Percentiles rank a stretch among this genome's conserved stretches.
Evolutionary conservation across 2,329 filamentous ascomycete species (phyloP).

Genomic region (Ophioceras dolichostomum): DNA sequence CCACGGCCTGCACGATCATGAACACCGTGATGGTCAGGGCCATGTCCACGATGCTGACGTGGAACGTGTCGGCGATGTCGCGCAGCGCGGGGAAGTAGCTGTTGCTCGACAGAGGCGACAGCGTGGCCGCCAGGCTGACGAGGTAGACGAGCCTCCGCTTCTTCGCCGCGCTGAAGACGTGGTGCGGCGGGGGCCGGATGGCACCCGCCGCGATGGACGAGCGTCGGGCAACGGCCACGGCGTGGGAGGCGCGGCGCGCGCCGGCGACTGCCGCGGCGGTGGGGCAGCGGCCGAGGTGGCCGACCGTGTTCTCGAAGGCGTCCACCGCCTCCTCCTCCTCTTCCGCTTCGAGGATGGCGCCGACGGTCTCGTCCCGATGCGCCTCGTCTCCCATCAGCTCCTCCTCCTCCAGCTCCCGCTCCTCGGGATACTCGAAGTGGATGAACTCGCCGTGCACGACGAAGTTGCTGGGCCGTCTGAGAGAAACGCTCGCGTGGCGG

Average conservation of each 20-base stretch:
- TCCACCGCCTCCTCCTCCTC: neutral
- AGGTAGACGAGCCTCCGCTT: neutral
- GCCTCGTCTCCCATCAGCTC: neutral
- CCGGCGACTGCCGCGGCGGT: too few relatives aligned
- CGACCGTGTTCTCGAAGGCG: neutral
- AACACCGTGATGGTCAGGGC: constrained; percentile 32
- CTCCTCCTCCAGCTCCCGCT: neutral
- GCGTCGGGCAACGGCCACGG: too few relatives aligned
- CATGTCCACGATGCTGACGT: constrained; percentile 16
- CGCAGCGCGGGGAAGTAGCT: constrained; percentile 36
- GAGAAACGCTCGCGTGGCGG: too few relatives aligned
- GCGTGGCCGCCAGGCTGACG: neutral
- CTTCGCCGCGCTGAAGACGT: neutral
- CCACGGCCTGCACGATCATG: constrained; percentile 36
- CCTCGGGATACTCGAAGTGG: neutral
- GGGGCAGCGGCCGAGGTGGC: too few relatives aligned
- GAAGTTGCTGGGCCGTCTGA: neutral
- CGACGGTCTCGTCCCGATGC: neutral
- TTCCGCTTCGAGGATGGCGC: too few relatives aligned
- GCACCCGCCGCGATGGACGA: too few relatives aligned
- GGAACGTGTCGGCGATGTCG: constrained; percentile 20
- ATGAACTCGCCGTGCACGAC: neutral
- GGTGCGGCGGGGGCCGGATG: too few relatives aligned
- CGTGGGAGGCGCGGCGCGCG: too few relatives aligned
- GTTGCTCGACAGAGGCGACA: constrained; percentile 25